Conservation (phyloP, 129 eudicot genomes). For the Helianthus annuus region HanXRQr2.0-SUNRISE NC_035441.2:101480971-101481470, state of each 20-base stretch:
- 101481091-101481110: not conserved
- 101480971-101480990: constrained; percentile 78
- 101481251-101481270: constrained; percentile 46
- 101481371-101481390: not conserved
- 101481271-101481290: constrained; percentile 33
- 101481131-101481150: constrained; percentile 78
- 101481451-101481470: constrained; percentile 49
- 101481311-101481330: constrained; percentile 73
- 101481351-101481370: constrained; percentile 37
- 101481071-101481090: not conserved
- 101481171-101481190: constrained; percentile 67
- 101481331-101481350: constrained; percentile 40
- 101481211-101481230: constrained; percentile 74
- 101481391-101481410: constrained; percentile 32
- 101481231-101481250: constrained; percentile 88
- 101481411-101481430: constrained; percentile 38
- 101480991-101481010: constrained; percentile 90
- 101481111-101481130: constrained; percentile 54
- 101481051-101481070: constrained; percentile 57
- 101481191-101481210: constrained; percentile 70
- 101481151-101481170: constrained; percentile 62
- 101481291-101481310: constrained; percentile 44
- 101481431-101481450: constrained; percentile 57
- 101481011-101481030: constrained; percentile 91
- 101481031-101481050: constrained; percentile 83